A percentile compares a stretch with the other conserved stretches of the same genome.
Evolutionary conservation across 345 rosid genomes (phyloP).

Genomic region (Aegle marmelos): DNA sequence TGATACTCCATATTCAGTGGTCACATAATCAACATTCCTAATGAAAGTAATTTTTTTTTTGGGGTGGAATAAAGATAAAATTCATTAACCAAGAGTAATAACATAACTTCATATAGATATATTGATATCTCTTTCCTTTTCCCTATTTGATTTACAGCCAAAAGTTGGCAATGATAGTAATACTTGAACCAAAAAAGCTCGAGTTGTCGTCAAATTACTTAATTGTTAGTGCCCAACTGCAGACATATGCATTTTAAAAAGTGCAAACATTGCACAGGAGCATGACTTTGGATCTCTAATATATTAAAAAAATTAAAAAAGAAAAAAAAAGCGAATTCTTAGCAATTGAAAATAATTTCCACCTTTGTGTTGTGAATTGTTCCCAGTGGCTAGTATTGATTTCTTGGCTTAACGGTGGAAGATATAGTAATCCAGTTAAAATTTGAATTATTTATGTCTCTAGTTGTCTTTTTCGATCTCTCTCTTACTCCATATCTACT

Average conservation of each 20-base stretch:
- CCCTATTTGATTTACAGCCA: no score
- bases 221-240: no score
- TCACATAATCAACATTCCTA: not conserved
- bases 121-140: not conserved
- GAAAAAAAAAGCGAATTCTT: not conserved
- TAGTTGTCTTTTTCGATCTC: not conserved
- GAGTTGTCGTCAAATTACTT: no score
- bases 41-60: not conserved
- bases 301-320: no score
- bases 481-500: not conserved
- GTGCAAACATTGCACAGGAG: accelerated
- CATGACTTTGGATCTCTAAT: no score
- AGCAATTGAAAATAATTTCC: not conserved
- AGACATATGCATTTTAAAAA: no score
- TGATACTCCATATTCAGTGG: not conserved
- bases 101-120: no score
- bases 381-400: not conserved
- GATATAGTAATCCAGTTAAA: not conserved
- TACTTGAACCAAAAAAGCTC: no score
- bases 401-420: not conserved
- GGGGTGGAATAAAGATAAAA: not conserved
- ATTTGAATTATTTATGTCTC: not conserved
- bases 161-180: no score
- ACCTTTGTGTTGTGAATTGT: not conserved
- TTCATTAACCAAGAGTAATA: not conserved